phyloP scores from a whole-genome alignment of 2,329 filamentous ascomycete species.

The Intubia oerlemansii region DNA sequence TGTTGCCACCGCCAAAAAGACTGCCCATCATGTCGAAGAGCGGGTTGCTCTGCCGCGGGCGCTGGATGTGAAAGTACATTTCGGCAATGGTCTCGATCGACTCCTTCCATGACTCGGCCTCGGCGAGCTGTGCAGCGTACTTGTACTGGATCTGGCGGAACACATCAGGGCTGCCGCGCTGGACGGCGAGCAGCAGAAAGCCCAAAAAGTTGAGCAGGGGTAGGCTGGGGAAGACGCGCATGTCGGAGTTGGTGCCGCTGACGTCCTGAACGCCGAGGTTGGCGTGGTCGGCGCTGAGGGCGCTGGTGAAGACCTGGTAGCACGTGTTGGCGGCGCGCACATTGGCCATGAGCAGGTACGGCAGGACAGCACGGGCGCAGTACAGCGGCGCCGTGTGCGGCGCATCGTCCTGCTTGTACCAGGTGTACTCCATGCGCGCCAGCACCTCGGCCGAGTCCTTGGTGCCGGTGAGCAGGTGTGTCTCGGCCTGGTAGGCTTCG shows the following conservation, averaged over 20 bases:
- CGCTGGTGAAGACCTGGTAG: conserved; percentile 53
- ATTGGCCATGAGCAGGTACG: conserved; percentile 81
- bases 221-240: conserved; percentile 69
- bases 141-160: conserved; percentile 67
- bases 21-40: conserved; percentile 97
- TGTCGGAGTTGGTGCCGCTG: conserved; percentile 48
- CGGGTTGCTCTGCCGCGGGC: conserved; percentile 76
- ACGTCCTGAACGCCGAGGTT: conserved; percentile 60
- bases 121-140: conserved; percentile 59
- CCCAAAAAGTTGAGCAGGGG: conserved; percentile 92
- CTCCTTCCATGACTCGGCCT: conserved; percentile 60
- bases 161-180: conserved; percentile 55
- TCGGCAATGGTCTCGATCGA: conserved; percentile 74
- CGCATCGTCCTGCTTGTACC: conserved; percentile 73
- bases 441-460: conserved; percentile 69
- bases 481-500: conserved; percentile 82
- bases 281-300: conserved; percentile 33
- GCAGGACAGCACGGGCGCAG: conserved; percentile 67
- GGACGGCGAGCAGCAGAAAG: conserved; percentile 62
- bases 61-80: conserved; percentile 88
- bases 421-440: conserved; percentile 69
- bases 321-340: conserved; percentile 71
- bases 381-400: conserved; percentile 75
- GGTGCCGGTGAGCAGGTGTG: conserved; percentile 72
- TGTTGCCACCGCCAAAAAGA: conserved; percentile 57